A percentile compares a stretch with the other conserved stretches of the same genome.
Conservation (phyloP, 495 filamentous ascomycete genomes). For the Xylaria curta region DNA sequence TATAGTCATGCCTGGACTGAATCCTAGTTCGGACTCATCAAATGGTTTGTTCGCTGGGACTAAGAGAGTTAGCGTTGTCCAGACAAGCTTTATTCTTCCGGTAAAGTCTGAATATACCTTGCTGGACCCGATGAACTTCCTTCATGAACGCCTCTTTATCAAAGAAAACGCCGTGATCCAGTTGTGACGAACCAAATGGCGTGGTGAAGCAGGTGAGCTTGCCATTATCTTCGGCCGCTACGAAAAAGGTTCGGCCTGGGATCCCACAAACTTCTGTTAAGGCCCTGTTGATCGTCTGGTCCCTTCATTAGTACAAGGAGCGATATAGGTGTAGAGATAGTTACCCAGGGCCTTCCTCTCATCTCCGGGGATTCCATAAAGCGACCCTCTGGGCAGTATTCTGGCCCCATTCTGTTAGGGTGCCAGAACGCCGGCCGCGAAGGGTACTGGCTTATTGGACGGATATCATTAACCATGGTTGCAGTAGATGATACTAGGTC, state of each 20-base stretch:
- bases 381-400: constrained; percentile 31
- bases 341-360: constrained; percentile 16
- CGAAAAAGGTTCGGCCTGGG: constrained; percentile 20
- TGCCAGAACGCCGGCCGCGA: constrained; percentile 30
- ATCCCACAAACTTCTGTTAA: constrained; percentile 23
- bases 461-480: constrained; percentile 36
- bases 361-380: constrained; percentile 20
- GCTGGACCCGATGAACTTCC: not conserved
- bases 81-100: not conserved
- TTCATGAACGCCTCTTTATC: not conserved
- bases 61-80: constrained; percentile 4
- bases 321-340: not conserved
- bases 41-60: not conserved
- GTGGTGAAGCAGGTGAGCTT: constrained; percentile 13
- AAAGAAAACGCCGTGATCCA: constrained; percentile 21
- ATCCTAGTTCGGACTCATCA: not conserved
- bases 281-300: constrained; percentile 17
- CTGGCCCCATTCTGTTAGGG: constrained; percentile 30
- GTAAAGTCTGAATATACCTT: constrained; percentile 8
- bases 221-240: constrained; percentile 20
- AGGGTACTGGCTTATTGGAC: constrained; percentile 33
- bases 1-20: not conserved
- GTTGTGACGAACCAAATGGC: constrained; percentile 12
- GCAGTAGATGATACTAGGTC: not conserved
- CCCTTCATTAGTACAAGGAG: not conserved